These are phyloP conservation scores for Chalara sp. DNA, from an alignment of 2,329 filamentous ascomycete species.

Conservation along the genomic window DNA sequence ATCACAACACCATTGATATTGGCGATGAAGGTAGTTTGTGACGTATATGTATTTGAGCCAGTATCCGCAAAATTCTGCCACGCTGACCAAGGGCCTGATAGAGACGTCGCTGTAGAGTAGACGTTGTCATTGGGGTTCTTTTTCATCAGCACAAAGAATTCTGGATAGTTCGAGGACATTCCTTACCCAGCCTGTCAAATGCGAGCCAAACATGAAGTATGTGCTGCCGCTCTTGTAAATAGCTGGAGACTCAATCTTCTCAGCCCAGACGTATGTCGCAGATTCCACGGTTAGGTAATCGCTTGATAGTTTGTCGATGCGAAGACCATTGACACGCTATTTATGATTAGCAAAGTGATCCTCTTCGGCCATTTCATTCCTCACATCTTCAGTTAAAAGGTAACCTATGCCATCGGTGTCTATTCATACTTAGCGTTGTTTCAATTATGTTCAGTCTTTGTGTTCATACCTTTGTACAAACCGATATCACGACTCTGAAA, in stretches of 20 bases:
- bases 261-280: conserved; percentile 41
- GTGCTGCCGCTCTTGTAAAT: conserved; percentile 51
- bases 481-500: conserved; percentile 27
- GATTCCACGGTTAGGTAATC: conserved; percentile 48
- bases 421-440: conserved; percentile 24
- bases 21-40: conserved; percentile 55
- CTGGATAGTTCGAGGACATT: conserved; percentile 1
- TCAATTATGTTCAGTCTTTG: background rate
- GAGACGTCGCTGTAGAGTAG: conserved; percentile 50
- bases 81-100: conserved; percentile 53
- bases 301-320: conserved; percentile 48
- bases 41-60: conserved; percentile 50
- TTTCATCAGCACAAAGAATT: background rate
- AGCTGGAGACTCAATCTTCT: conserved; percentile 55
- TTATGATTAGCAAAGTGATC: conserved; percentile 19
- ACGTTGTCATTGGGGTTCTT: conserved; percentile 52
- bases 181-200: conserved; percentile 37
- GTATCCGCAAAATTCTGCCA: conserved; percentile 52
- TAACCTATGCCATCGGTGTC: conserved; percentile 56
- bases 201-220: conserved; percentile 61
- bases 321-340: conserved; percentile 48
- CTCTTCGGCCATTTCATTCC: conserved; percentile 34
- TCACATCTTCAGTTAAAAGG: conserved; percentile 55
- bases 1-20: conserved; percentile 29
- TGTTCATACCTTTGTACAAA: conserved; percentile 21